Conservation (phyloP, 768 basidiomycete species). For the Saitozyma sp. region DNA sequence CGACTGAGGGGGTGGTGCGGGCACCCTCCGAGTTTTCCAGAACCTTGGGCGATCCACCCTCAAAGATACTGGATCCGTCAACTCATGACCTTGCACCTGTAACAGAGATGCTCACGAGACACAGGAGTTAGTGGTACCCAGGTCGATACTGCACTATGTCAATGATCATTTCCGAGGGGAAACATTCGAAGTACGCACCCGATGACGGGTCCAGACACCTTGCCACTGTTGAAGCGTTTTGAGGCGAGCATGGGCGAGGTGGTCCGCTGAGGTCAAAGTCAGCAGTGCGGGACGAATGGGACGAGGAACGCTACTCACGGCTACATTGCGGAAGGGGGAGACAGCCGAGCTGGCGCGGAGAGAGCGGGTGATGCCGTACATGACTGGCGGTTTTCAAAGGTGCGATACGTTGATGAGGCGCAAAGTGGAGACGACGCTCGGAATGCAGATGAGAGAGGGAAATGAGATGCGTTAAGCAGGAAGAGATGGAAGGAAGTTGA, state of each 20-base stretch:
- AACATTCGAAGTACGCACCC: constrained; percentile 23
- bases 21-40: constrained; percentile 98
- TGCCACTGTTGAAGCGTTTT: constrained; percentile 92
- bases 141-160: constrained; percentile 77
- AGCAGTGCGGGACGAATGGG: background rate
- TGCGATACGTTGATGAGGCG: no score
- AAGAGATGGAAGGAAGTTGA: background rate
- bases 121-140: constrained; percentile 61
- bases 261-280: background rate
- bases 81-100: no score
- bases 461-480: background rate
- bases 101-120: constrained; percentile 37
- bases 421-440: no score
- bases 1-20: constrained; percentile 95
- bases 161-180: constrained; percentile 50
- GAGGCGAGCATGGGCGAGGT: constrained; percentile 48
- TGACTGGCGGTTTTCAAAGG: constrained; percentile 4
- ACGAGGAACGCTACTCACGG: constrained; percentile 4
- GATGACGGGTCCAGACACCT: constrained; percentile 65
- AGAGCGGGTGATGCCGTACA: constrained; percentile 25
- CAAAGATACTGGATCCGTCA: constrained; percentile 69
- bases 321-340: background rate
- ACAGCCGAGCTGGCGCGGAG: constrained; percentile 7
- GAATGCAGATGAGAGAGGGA: background rate
- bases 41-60: constrained; percentile 89